phyloP scores from a whole-genome alignment of 176 grass and related monocot species.

The Aegilops sharonensis region DNA sequence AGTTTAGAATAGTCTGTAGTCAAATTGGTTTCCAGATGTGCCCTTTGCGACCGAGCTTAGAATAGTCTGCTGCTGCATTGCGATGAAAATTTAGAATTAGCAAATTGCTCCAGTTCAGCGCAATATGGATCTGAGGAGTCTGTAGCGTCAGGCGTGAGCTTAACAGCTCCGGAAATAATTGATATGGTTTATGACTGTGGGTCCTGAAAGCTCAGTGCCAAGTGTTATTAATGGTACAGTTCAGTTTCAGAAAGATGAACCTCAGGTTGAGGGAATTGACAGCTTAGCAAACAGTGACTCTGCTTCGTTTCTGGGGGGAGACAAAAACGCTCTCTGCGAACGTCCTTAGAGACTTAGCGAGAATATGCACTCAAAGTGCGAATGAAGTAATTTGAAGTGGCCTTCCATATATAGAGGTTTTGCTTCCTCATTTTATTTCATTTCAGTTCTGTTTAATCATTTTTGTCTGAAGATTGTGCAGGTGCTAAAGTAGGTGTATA shows the following conservation, averaged over 20 bases:
- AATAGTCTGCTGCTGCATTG: background rate
- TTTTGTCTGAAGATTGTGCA: conserved; percentile 39
- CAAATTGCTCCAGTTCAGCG: conserved; percentile 23
- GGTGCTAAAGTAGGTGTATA: conserved; percentile 22
- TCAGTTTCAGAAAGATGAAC: conserved; percentile 20
- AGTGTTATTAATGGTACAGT: background rate
- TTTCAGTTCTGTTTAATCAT: background rate
- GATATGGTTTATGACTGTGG: conserved; percentile 19
- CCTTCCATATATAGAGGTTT: conserved; percentile 41
- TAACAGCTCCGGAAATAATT: background rate
- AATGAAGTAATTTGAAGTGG: conserved; percentile 28
- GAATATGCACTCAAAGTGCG: background rate
- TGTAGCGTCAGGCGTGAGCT: conserved; percentile 27
- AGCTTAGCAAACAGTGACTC: conserved; percentile 8
- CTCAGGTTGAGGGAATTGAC: conserved; percentile 20
- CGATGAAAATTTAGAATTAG: conserved; percentile 14
- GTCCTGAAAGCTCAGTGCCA: background rate
- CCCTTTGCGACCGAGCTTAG: background rate
- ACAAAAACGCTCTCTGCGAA: background rate
- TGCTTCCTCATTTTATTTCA: background rate
- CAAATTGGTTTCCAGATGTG: background rate
- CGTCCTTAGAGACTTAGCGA: conserved; percentile 42
- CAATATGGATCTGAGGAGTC: conserved; percentile 33
- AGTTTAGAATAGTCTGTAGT: background rate
- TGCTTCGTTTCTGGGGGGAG: conserved; percentile 21